Evolutionary conservation across 2,329 filamentous ascomycete species (phyloP), one percentile per base, ranked within the genome.

Genomic region (Thermothelomyces thermophilus): DNA sequence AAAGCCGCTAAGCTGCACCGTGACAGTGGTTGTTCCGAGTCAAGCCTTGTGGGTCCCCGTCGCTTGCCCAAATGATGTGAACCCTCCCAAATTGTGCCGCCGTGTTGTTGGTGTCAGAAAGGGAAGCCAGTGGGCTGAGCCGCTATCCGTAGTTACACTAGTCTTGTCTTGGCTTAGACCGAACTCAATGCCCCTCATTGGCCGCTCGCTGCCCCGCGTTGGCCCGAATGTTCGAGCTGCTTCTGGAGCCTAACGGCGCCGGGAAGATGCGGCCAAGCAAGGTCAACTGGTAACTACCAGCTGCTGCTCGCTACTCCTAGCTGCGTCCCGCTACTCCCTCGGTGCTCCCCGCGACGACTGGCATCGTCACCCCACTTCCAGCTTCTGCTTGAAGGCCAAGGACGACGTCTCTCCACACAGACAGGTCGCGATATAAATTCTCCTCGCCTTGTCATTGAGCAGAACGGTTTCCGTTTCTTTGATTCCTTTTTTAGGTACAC

Each of bases 221-320:
- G 46, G 20, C 7, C 47, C 42, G 50, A 52, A 53, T 16, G 16
- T 59, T 59, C 57, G 33, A 57, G 57, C 35, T 17, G 40, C 39
- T 59, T 59, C 54, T 59, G 54, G 52, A 49, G 50, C 44, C 17
- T 50, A 41, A 46, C 14, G 26, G 50, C 53, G 48, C 50, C 41
- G 31, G n/a, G n/a, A n/a, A n/a, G n/a, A n/a, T n/a, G n/a, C n/a
- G n/a, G n/a, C n/a, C n/a, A n/a, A n/a, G n/a, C n/a, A n/a, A n/a
- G n/a, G 22, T 49, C 34, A 20, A 44, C n/a, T n/a, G 46, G 44
- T 48, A 8, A 7, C 34, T 7, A 13, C 34, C 19, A 7, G 37
- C 14, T 39, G n/a, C n/a, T n/a, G n/a, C n/a, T n/a, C n/a, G n/a
- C n/a, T n/a, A n/a, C n/a, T n/a, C n/a, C n/a, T n/a, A n/a, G n/a